Conservation (phyloP, 495 filamentous ascomycete species). For the Haplographium delicatum region DNA sequence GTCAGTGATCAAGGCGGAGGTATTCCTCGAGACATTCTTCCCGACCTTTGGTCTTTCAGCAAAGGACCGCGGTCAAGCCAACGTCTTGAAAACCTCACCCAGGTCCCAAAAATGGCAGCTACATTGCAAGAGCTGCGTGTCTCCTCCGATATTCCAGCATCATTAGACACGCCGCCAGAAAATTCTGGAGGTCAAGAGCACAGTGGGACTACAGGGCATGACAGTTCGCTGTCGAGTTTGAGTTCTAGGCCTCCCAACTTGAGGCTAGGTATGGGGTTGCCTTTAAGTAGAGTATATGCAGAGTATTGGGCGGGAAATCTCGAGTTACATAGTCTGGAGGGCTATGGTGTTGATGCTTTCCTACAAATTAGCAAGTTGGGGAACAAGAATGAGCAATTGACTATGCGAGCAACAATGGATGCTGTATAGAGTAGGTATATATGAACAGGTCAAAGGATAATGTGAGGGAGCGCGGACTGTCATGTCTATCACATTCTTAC, state of each 20-base stretch:
- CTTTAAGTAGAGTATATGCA: slow-evolving; percentile 90
- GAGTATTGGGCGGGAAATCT: slow-evolving; percentile 98
- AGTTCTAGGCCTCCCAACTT: slow-evolving; percentile 81
- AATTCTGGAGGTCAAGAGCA: slow-evolving; percentile 35
- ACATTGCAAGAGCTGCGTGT: slow-evolving; percentile 79
- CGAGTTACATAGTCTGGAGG: slow-evolving; percentile 88
- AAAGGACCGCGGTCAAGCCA: slow-evolving; percentile 74
- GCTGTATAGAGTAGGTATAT: slow-evolving; percentile 78
- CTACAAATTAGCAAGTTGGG: slow-evolving; percentile 95
- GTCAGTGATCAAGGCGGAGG: slow-evolving; percentile 95
- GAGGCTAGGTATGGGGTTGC: slow-evolving; percentile 87
- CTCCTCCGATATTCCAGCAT: slow-evolving; percentile 15
- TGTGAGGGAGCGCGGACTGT: too few relatives aligned
- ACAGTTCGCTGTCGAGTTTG: slow-evolving; percentile 63
- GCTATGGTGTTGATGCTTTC: slow-evolving; percentile 97
- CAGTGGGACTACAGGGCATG: slow-evolving; percentile 6
- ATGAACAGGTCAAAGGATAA: too few relatives aligned
- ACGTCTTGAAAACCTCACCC: slow-evolving; percentile 72
- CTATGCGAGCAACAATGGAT: slow-evolving; percentile 81
- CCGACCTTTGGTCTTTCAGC: slow-evolving; percentile 91
- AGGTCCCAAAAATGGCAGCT: slow-evolving; percentile 88
- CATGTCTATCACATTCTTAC: too few relatives aligned
- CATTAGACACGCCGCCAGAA: slow-evolving; percentile 34
- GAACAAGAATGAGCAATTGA: slow-evolving; percentile 97
- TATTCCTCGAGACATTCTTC: slow-evolving; percentile 76